Conservation (phyloP, 129 eudicot species). For the Silybum marianum region DNA sequence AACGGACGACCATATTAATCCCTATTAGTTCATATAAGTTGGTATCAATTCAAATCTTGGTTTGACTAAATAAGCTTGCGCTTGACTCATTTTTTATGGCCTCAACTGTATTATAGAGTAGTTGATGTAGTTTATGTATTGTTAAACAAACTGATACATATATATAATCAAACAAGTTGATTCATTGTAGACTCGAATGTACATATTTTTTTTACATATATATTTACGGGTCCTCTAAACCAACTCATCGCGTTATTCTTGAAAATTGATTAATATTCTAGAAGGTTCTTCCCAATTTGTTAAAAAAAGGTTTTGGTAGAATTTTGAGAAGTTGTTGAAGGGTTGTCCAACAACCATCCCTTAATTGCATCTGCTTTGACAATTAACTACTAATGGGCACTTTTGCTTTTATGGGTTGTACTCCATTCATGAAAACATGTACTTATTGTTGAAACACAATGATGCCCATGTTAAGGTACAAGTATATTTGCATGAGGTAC, state of each 20-base stretch:
- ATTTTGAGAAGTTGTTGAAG: conserved; percentile 31
- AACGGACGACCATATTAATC: background rate
- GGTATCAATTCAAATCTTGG: background rate
- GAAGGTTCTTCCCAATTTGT: background rate
- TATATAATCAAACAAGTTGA: background rate
- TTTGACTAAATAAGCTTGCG: background rate
- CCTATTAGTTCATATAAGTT: background rate
- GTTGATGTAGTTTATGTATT: background rate
- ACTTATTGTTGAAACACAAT: conserved; percentile 1
- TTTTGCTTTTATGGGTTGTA: conserved; percentile 22
- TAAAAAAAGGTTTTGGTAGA: conserved; percentile 13
- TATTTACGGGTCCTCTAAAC: background rate
- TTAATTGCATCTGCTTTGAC: conserved; percentile 26
- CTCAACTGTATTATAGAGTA: background rate
- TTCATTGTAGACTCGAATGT: background rate
- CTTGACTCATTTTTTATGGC: background rate
- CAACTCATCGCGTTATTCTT: background rate
- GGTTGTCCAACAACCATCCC: conserved; percentile 51
- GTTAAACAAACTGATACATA: background rate
- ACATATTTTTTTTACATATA: background rate
- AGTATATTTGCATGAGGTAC: conserved; percentile 5
- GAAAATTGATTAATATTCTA: background rate
- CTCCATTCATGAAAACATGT: conserved; percentile 1
- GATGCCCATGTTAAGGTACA: conserved; percentile 11
- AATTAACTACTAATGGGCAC: conserved; percentile 21